phyloP scores from a whole-genome alignment of 805 yeast genomes.

The Saturnispora saitoi region DNA sequence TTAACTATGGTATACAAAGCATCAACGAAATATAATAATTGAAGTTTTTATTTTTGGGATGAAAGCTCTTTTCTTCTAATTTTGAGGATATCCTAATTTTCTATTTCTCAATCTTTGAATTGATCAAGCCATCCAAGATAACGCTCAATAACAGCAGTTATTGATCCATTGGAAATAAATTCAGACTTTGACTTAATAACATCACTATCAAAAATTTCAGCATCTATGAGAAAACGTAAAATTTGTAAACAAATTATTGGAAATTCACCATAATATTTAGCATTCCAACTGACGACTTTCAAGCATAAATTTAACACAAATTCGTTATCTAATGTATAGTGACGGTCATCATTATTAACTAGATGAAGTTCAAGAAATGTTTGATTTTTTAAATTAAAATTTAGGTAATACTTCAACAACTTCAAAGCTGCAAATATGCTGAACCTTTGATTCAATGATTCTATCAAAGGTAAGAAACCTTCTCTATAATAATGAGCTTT shows the following conservation, averaged over 20 bases:
- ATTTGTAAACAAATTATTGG: constrained; percentile 36
- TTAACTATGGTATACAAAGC: too few relatives aligned
- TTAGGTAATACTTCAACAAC: constrained; percentile 38
- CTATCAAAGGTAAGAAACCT: constrained; percentile 44
- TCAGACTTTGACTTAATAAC: constrained; percentile 32
- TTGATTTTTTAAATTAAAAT: constrained; percentile 16
- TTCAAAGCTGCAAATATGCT: constrained; percentile 49
- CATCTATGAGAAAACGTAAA: constrained; percentile 30
- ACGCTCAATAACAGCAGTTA: constrained; percentile 9
- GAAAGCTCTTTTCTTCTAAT: neutral
- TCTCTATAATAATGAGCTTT: constrained; percentile 41
- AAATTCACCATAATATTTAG: constrained; percentile 55
- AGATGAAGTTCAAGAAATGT: constrained; percentile 11
- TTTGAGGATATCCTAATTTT: neutral
- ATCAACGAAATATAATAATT: too few relatives aligned
- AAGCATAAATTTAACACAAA: constrained; percentile 35
- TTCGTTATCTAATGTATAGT: constrained; percentile 24
- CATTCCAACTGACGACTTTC: constrained; percentile 50
- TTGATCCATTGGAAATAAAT: constrained; percentile 24
- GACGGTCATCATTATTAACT: neutral
- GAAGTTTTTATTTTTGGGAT: too few relatives aligned
- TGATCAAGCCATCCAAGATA: constrained; percentile 5
- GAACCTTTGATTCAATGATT: constrained; percentile 49
- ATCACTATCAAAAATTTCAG: constrained; percentile 30
- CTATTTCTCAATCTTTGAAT: constrained; percentile 4